Base-by-base conservation (phyloP, 1,139 yeast genomes). In the Suhomyces taliae region DNA sequence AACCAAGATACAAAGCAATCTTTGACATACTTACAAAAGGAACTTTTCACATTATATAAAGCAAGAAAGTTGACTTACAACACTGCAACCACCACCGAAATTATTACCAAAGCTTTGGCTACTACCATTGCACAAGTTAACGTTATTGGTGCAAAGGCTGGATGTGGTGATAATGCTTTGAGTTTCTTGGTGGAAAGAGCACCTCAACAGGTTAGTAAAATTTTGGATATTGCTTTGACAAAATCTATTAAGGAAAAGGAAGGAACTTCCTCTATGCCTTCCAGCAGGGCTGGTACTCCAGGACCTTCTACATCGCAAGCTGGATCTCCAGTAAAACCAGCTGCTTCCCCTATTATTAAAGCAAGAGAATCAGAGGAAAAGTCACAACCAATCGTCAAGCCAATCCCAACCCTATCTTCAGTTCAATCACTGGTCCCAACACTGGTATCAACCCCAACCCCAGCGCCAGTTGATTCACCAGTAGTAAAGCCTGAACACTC, bases 41-140 rank as follows among this genome's bases (percentile, higher is more conserved):
- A 87, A 60, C 67, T 87, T 36, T 82, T 85, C 53, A 75, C 81
- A 4, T 69, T 87, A 42, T 86, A 90, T 39, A 85, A 84, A 59
- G 86, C 87, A 45, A 72, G 90, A 51, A 84, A 82, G 53, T 76
- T 86, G 54, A 62, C 77, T 1, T 81, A 83, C 53, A 85, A 84
- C 52, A 85, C 87, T 41, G 86, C 83, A 32, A 82, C 87, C 1
- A 86, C 90, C 36, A 86, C 93, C 0, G 88, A 83, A 50, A 82
- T 90, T 47, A 76, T 90, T 56, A 90, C 97, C n/a, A 90, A 87
- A 58, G 97, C 97, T 0, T 75, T 90, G 56, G 96, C 97, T 4
- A 87, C 91, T 69, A 91, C 97, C 0, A 90, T 90, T 52, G 91
- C 96, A 2, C 97, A 87, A 63, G 91, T 87, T 6, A 85, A 87